Base-by-base conservation (phyloP, 345 rosid species). In the Lumnitzera racemosa region DNA sequence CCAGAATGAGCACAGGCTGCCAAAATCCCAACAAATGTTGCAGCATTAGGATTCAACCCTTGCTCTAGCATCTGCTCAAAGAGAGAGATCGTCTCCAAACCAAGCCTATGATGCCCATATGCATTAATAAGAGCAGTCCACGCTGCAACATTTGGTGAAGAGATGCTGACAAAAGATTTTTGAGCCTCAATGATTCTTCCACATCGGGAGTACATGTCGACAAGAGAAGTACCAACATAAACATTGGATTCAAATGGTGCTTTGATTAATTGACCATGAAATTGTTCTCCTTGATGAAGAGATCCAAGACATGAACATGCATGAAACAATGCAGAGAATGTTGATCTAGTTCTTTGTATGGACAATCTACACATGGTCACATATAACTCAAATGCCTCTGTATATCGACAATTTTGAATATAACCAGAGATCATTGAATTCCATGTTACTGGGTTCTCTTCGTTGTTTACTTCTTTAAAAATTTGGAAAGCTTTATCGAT, bases 181-280 rank as follows among this genome's bases (percentile, higher is more conserved):
- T 61, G 64, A 61, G 91, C 88, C 72, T 82, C 79, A 47, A 15
- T 23, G 9, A 85, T 66, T 66, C 74, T 72, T 51, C 86, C 88
- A 47, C 86, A 78, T 53, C 75, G 75, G 50, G 86, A 78, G 75
- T 85, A 85, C 91, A 85, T 85, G 72, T 85, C 84, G 41, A 77
- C 51, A 12, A 80, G 83, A 51, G 81, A 80, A 53, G 86, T 77
- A 48, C 76, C 91, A 6, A 76, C 91, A 62, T 80, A 78, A 57
- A 78, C 64, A 25, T 80, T 78, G 7, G 69, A 69, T 14, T 63
- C 76, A 61, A 76, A 73, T 17, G 84, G 78, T 15, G 78, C 75
- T 71, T 80, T 78, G 31, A 64, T 57, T 76, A 82, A 62, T 61
- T 73, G 79, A 36, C 81, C 67, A 59, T 80, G 91, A 64, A 82